Base-by-base conservation (phyloP, 331 rosid species). In the Saraca asoca region DNA sequence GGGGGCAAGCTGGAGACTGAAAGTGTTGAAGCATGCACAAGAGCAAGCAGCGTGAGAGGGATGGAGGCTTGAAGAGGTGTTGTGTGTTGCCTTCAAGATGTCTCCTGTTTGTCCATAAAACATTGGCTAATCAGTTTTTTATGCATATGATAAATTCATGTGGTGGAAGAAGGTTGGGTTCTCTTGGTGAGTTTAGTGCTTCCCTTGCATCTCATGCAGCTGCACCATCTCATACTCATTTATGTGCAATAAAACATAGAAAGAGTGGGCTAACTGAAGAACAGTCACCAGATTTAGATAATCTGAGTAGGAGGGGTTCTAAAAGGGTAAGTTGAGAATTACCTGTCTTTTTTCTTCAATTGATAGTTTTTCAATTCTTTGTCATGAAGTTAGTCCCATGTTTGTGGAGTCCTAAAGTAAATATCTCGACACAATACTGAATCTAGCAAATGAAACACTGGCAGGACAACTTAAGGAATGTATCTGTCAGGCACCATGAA, bases 21-120 rank as follows among this genome's bases (percentile, higher is more conserved):
- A n/a, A n/a, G n/a, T n/a, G n/a, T n/a, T n/a, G n/a, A n/a, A n/a
- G n/a, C n/a, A n/a, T 94, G 35, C 90, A 19, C 81, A 86, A 80
- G 95, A 93, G 77, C 96, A 90, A 80, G 95, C 95, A 55, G 81
- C 86, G 60, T 83, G 95, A 68, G 95, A 90, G 59, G 96, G 96
- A 34, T 75, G 81, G 14, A 73, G 62, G 69, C 70, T 84, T 53
- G 71, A 81, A 0, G 84, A 90, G 90, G 98, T 80, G 74, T 63
- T 54, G 48, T 75, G 29, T n/a, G 14, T 53, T 73, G 43, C 33
- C 73, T 74, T 72, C 43, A 18, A 54, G 6, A 63, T 71, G 52
- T 72, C 60, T 31, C 52, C 35, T 69, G 53, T 52, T 56, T 68
- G 11, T 58, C 42, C 51, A 43, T 20, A 52, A 34, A 71, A 11